phyloP scores from a whole-genome alignment of 805 yeast genomes.

The Yamadazyma sp. region DNA sequence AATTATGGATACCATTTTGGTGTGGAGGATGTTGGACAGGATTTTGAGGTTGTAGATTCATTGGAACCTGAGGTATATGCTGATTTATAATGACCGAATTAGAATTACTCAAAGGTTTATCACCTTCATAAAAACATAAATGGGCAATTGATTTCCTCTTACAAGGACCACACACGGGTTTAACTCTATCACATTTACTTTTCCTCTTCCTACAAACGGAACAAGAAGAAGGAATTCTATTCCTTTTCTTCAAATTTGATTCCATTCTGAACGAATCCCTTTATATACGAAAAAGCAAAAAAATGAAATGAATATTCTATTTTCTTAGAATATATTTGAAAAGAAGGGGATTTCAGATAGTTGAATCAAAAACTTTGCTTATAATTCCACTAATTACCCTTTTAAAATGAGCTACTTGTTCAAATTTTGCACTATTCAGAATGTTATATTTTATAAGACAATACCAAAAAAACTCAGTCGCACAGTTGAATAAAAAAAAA shows the following conservation, averaged over 20 bases:
- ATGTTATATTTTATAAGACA: no score
- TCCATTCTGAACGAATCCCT: conserved; percentile 19
- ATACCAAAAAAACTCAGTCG: no score
- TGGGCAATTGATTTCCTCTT: conserved; percentile 42
- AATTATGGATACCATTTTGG: neutral
- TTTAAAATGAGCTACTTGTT: no score
- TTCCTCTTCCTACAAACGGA: conserved; percentile 43
- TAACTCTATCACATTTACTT: conserved; percentile 40
- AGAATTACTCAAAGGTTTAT: no score
- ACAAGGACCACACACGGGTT: conserved; percentile 44
- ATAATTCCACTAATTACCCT: no score
- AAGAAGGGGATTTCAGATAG: no score
- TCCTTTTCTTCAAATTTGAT: conserved; percentile 28
- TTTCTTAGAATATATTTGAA: no score
- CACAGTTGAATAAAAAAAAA: no score
- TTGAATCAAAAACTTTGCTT: no score
- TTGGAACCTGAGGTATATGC: neutral
- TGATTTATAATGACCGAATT: neutral
- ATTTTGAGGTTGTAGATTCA: conserved; percentile 1
- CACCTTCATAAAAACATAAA: conserved; percentile 34
- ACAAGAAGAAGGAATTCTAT: conserved; percentile 42
- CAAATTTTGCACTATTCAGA: no score
- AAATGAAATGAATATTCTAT: no score
- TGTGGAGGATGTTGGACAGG: neutral
- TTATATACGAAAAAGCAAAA: no score